Conservation (phyloP, 495 filamentous ascomycete genomes). For the Podospora sp. region DNA sequence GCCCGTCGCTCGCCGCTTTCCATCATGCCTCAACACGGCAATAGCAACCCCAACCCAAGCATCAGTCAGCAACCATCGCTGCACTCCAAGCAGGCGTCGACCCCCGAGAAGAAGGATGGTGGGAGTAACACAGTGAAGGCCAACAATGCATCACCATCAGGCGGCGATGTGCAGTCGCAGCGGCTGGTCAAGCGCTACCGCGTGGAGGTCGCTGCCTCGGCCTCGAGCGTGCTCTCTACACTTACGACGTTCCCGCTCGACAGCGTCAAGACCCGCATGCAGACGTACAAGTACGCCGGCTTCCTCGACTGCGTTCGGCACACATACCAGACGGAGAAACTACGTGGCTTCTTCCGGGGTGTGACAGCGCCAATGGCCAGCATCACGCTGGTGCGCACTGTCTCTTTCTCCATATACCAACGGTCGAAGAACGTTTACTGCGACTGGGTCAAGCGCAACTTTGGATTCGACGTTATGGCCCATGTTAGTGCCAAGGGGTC, state of each 20-base stretch:
- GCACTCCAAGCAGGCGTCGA: background rate
- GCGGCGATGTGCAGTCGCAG: slow-evolving; percentile 37
- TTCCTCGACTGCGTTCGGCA: slow-evolving; percentile 69
- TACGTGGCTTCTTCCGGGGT: slow-evolving; percentile 78
- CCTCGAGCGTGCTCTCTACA: slow-evolving; percentile 73
- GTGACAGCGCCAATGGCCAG: slow-evolving; percentile 79
- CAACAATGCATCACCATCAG: slow-evolving; percentile 40
- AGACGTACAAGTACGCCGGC: slow-evolving; percentile 74
- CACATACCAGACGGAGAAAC: slow-evolving; percentile 72
- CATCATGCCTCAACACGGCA: slow-evolving; percentile 50
- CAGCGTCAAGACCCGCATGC: slow-evolving; percentile 85
- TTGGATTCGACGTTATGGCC: slow-evolving; percentile 69
- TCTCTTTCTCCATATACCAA: slow-evolving; percentile 94
- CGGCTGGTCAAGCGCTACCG: slow-evolving; percentile 72
- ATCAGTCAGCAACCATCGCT: slow-evolving; percentile 20
- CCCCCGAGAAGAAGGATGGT: background rate
- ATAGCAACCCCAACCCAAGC: slow-evolving; percentile 27
- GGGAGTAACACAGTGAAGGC: slow-evolving; percentile 4
- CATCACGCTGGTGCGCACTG: slow-evolving; percentile 85
- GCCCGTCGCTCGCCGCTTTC: slow-evolving; percentile 38
- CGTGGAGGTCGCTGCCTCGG: slow-evolving; percentile 76
- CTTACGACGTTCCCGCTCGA: slow-evolving; percentile 77
- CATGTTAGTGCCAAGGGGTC: slow-evolving; percentile 71
- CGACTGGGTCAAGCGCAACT: slow-evolving; percentile 61
- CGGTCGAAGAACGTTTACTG: slow-evolving; percentile 77